Percentiles rank a stretch among this genome's conserved stretches.
These are phyloP conservation scores for Hypoxylon sp. DNA, from an alignment of 2,329 filamentous ascomycete genomes.

Conservation along the genomic window DNA sequence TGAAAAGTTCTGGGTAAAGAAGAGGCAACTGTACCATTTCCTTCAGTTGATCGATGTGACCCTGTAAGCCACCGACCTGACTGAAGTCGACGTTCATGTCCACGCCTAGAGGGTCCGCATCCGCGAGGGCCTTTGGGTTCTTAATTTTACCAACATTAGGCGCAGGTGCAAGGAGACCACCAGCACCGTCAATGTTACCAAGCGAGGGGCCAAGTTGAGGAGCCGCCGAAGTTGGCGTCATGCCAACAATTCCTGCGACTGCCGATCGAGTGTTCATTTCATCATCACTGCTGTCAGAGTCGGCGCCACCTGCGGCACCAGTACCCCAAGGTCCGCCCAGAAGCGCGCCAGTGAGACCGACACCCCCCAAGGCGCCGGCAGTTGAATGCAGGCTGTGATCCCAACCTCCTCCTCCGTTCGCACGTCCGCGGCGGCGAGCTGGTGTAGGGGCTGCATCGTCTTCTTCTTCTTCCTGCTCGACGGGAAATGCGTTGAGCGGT, in stretches of 20 bases:
- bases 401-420: constrained; percentile 72
- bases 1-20: constrained; percentile 94
- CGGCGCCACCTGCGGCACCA: constrained; percentile 77
- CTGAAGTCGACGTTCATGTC: constrained; percentile 94
- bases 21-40: constrained; percentile 98
- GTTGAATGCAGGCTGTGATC: constrained; percentile 90
- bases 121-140: constrained; percentile 90
- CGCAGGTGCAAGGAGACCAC: constrained; percentile 63
- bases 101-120: constrained; percentile 94
- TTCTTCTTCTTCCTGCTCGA: constrained; percentile 83
- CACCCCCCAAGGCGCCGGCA: constrained; percentile 92
- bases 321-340: constrained; percentile 82
- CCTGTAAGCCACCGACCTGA: constrained; percentile 91
- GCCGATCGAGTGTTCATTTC: constrained; percentile 78
- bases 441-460: constrained; percentile 77
- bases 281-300: constrained; percentile 97
- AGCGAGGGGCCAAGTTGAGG: constrained; percentile 59
- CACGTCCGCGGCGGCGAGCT: constrained; percentile 75
- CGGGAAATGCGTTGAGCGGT: constrained; percentile 77
- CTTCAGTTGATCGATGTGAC: constrained; percentile 96
- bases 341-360: constrained; percentile 78
- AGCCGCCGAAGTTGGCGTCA: constrained; percentile 69
- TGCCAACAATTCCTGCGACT: constrained; percentile 71
- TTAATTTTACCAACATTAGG: constrained; percentile 94
- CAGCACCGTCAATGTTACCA: constrained; percentile 59